Evolutionary conservation across 73 alveolate species (phyloP), one percentile per base, ranked within the genome.

Genomic region (Paramecium primaurelia): DNA sequence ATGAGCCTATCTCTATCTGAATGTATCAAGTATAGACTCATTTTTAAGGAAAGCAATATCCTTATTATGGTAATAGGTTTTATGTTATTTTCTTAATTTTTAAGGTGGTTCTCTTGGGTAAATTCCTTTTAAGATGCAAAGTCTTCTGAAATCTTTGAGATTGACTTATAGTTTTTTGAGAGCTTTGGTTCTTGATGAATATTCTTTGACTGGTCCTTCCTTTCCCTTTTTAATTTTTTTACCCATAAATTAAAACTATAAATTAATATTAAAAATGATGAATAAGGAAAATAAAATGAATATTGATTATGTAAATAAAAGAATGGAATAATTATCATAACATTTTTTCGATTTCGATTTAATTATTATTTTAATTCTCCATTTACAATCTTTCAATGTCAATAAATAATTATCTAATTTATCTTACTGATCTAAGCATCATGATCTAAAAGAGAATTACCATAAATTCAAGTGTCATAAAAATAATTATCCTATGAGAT

Each of bases 61-160:
- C 89, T 98, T 99, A 58, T 45, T 88, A 92, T 96, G 99, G 86
- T 99, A 99, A 95, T 98, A 99, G 28, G 99, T 97, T 93, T 98
- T 99, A 95, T 97, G 97, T 26, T 96, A 93, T 95, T 99, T 99
- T 92, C 98, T 97, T 88, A 97, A 95, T 97, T 97, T 97, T 96
- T 96, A 96, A 96, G 96, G 98, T 37, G 99, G 99, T 51, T 99
- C 99, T 88, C 99, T 94, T 38, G 99, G 99, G 88, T 97, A 99
- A 71, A 99, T 95, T 4, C 99, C 99, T 94, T 98, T 98, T 92
- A 98, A 92, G 88, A 98, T 98, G 94, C 99, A 98, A 47, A 98
- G 95, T 38, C 99, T 86, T 93, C 99, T 95, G 95, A 97, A 98
- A 71, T 97, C 98, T 87, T 96, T 95, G 14, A 96, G 95, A 86